These are phyloP conservation scores for Hericium coralloides DNA, from an alignment of 768 basidiomycete genomes.

Conservation along the genomic window DNA sequence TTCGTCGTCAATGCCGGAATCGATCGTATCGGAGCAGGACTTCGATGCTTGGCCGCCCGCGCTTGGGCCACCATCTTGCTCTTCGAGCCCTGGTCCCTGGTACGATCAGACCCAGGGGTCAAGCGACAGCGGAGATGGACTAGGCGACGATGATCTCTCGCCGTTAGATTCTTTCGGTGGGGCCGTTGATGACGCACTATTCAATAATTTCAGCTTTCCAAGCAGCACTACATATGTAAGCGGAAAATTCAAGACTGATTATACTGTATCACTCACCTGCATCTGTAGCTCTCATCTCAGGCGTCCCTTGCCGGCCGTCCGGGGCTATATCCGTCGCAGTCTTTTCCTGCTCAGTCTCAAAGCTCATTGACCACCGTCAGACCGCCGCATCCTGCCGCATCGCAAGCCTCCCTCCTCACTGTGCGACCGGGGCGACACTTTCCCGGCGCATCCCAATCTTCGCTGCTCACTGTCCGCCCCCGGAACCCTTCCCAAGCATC, in stretches of 20 bases:
- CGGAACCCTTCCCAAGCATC: neutral
- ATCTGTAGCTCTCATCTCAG: neutral
- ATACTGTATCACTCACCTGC: too few species aligned
- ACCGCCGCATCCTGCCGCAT: neutral
- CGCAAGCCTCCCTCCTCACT: neutral
- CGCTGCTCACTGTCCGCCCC: neutral
- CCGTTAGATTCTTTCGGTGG: neutral
- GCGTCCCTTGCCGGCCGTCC: neutral
- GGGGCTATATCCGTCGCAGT: neutral
- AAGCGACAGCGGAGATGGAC: neutral
- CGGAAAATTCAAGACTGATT: neutral
- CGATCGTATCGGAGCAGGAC: neutral
- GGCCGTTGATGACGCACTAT: conserved; percentile 5
- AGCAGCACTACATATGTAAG: conserved; percentile 1
- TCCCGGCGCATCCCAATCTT: neutral
- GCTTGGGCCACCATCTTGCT: conserved; percentile 3
- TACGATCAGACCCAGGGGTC: neutral
- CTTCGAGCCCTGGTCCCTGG: conserved; percentile 8
- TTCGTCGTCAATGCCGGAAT: conserved; percentile 12
- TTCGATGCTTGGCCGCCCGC: conserved; percentile 2
- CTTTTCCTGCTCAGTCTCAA: neutral
- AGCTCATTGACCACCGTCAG: neutral
- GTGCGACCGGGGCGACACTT: neutral
- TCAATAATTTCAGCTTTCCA: neutral
- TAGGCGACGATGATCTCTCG: neutral